Percentiles rank a stretch among this genome's conserved stretches.
These are phyloP conservation scores for Pyrenophora teres DNA, from an alignment of 2,329 filamentous ascomycete species.

Conservation along the genomic window DNA sequence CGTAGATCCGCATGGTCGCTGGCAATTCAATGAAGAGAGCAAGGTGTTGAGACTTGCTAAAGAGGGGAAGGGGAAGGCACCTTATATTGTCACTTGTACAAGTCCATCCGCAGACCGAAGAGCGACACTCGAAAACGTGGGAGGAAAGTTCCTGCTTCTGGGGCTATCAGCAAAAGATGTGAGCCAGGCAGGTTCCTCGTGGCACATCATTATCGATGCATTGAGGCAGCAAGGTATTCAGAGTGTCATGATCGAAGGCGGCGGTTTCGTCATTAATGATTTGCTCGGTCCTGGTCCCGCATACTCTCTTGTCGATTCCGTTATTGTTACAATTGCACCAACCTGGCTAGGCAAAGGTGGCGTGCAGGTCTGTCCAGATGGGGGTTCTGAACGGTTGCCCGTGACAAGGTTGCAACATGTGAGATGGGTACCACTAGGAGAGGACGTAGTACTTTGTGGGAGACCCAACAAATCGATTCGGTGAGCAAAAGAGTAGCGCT, in stretches of 20 bases:
- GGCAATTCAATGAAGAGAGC: conserved; percentile 64
- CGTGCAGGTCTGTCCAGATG: conserved; percentile 74
- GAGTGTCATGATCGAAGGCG: conserved; percentile 93
- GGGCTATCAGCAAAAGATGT: background rate
- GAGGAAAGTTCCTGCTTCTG: conserved; percentile 28
- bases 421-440: conserved; percentile 76
- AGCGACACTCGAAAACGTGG: conserved; percentile 40
- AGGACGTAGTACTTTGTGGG: conserved; percentile 83
- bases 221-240: conserved; percentile 55
- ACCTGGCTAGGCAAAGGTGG: conserved; percentile 86
- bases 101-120: conserved; percentile 19
- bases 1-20: conserved; percentile 77
- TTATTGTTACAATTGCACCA: conserved; percentile 88
- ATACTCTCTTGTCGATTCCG: conserved; percentile 65
- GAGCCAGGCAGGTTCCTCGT: background rate
- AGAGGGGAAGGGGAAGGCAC: conserved; percentile 70
- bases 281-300: conserved; percentile 57
- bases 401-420: conserved; percentile 70
- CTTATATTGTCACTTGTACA: conserved; percentile 64
- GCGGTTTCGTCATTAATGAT: conserved; percentile 79
- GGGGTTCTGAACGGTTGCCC: conserved; percentile 56
- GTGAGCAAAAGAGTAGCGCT: background rate
- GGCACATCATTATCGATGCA: conserved; percentile 9
- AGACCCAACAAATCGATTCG: conserved; percentile 48
- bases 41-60: conserved; percentile 70